These are phyloP conservation scores for Alternaria sp. DNA, from an alignment of 2,329 filamentous ascomycete genomes.

Conservation along the genomic window DNA sequence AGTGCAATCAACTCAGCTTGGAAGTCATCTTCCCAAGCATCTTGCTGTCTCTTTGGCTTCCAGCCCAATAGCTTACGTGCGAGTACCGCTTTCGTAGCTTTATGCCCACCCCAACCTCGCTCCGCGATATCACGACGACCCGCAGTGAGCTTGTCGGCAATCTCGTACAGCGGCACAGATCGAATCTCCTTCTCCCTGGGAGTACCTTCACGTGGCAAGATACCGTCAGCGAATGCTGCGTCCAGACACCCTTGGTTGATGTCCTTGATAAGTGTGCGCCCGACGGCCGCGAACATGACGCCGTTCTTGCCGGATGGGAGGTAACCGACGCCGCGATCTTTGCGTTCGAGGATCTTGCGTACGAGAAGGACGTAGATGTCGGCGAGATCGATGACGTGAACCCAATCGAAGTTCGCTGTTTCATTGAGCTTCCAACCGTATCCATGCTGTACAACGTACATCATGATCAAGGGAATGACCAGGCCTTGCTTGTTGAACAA, in stretches of 20 bases:
- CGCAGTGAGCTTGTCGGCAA: slow-evolving; percentile 19
- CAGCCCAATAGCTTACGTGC: slow-evolving; percentile 19
- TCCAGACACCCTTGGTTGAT: slow-evolving; percentile 20
- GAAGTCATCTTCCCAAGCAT: slow-evolving; percentile 24
- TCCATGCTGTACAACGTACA: slow-evolving; percentile 22
- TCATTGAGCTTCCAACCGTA: slow-evolving; percentile 27
- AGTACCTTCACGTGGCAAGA: slow-evolving; percentile 18
- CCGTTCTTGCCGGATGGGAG: slow-evolving; percentile 19
- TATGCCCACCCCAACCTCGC: slow-evolving; percentile 20
- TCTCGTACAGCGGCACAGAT: slow-evolving; percentile 13
- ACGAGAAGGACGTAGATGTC: slow-evolving; percentile 20
- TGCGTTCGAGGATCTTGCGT: slow-evolving; percentile 20
- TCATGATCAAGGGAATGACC: slow-evolving; percentile 20
- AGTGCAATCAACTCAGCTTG: slow-evolving; percentile 21
- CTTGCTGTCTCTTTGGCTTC: slow-evolving; percentile 14
- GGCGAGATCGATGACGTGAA: slow-evolving; percentile 24
- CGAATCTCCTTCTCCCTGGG: slow-evolving; percentile 21
- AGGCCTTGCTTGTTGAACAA: slow-evolving; percentile 20
- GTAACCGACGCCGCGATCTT: slow-evolving; percentile 19
- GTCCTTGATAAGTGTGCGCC: slow-evolving; percentile 16
- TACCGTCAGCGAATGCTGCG: slow-evolving; percentile 20
- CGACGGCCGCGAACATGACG: slow-evolving; percentile 20
- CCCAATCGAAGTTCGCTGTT: slow-evolving; percentile 26
- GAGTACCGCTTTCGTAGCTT: slow-evolving; percentile 18
- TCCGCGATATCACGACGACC: slow-evolving; percentile 18